phyloP scores from a whole-genome alignment of 192 early-diverging fungal species.

The Diversispora epigaea region DNA sequence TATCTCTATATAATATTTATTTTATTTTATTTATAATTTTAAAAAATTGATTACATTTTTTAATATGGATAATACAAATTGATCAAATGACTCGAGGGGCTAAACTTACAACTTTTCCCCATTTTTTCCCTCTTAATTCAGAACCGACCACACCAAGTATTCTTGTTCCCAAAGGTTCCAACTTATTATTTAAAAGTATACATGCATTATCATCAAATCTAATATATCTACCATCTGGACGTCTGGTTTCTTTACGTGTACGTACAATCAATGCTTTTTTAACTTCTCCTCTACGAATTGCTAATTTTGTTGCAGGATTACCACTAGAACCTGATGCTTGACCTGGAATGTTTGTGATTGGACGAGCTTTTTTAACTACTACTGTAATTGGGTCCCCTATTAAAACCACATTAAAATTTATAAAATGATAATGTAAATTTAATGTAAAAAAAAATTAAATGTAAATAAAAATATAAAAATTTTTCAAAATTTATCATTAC shows the following conservation, averaged over 20 bases:
- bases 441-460: not conserved
- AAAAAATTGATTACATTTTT: too few relatives aligned
- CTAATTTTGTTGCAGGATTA: constrained; percentile 20
- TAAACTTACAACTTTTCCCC: constrained; percentile 92
- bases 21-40: too few relatives aligned
- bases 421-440: not conserved
- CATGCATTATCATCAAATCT: constrained; percentile 97
- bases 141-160: constrained; percentile 86
- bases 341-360: not conserved
- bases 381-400: constrained; percentile 25
- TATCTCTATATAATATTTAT: too few relatives aligned
- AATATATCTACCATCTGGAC: constrained; percentile 89
- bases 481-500: not conserved
- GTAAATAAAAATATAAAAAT: not conserved
- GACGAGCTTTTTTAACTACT: constrained; percentile 14
- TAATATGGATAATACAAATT: not conserved
- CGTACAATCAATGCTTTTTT: constrained; percentile 87
- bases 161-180: constrained; percentile 91
- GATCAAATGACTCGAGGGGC: constrained; percentile 84
- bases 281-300: constrained; percentile 90
- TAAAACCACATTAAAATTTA: not conserved
- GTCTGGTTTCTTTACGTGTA: constrained; percentile 81
- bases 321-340: not conserved
- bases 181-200: constrained; percentile 90
- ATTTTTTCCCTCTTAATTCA: constrained; percentile 90